Evolutionary conservation across 2,329 filamentous ascomycete species (phyloP).

Genomic region (Furcasterigmium furcatum): DNA sequence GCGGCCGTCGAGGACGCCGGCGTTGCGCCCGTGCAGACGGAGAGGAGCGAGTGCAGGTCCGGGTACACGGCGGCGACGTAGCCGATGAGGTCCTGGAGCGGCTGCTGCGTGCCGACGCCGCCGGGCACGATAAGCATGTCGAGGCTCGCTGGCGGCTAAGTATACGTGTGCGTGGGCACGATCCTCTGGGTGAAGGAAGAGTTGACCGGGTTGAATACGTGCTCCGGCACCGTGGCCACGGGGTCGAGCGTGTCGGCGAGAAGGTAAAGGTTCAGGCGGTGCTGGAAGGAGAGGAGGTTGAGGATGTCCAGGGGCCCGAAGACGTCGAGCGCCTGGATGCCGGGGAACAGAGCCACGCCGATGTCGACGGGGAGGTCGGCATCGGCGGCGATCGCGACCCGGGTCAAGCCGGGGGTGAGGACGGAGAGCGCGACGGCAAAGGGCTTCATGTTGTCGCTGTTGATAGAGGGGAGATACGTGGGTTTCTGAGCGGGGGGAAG

Average conservation of each 20-base stretch:
- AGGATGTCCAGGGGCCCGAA: slow-evolving; percentile 32
- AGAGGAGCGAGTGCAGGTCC: slow-evolving; percentile 44
- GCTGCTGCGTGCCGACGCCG: slow-evolving; percentile 37
- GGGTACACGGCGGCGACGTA: slow-evolving; percentile 35
- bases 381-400: too few species aligned
- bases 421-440: too few species aligned
- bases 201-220: slow-evolving; percentile 1
- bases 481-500: too few species aligned
- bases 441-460: too few species aligned
- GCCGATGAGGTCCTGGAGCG: slow-evolving; percentile 25
- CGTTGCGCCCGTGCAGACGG: slow-evolving; percentile 54
- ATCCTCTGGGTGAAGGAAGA: slow-evolving; percentile 12
- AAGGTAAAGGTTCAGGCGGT: slow-evolving; percentile 11
- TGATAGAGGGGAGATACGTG: too few species aligned
- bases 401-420: too few species aligned
- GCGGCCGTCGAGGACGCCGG: slow-evolving; percentile 49
- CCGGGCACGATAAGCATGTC: slow-evolving; percentile 56
- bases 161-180: slow-evolving; percentile 35
- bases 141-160: slow-evolving; percentile 35
- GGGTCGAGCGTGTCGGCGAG: slow-evolving; percentile 11
- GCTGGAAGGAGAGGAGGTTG: slow-evolving; percentile 18
- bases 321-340: slow-evolving; percentile 32
- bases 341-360: slow-evolving; percentile 29
- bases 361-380: slow-evolving; percentile 19
- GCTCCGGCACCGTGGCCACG: slow-evolving; percentile 2